Evolutionary conservation across 2,329 filamentous ascomycete genomes (phyloP), one percentile per base, ranked within the genome.

Genomic region (Aspergillus piperis): DNA sequence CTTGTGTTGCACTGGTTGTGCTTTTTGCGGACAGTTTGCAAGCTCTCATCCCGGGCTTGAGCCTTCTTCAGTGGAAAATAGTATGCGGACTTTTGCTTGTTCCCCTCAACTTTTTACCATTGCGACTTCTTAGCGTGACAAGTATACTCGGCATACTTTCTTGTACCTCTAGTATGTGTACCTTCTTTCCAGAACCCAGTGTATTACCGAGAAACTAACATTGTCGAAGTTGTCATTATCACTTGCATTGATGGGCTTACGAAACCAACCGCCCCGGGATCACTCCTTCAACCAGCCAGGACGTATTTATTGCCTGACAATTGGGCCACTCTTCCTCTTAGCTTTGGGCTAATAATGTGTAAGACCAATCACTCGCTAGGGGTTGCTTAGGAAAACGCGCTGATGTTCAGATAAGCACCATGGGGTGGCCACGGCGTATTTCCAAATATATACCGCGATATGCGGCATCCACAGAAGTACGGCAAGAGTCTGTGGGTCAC

Each of bases 1-100:
- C 92, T 21, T 96, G 91, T 71, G 93, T 98, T 30, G 94, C 94
- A 3, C 83, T 96, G 3, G 86, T 96, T 32, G 91, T 96, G 19
- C 84, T 97, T n/a, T 98, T 98, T 75, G 91, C 91, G 54, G 95
- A 98, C 77, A 96, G 91, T 48, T 83, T 98, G 68, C 81, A 91
- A 68, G 84, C 91, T 13, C 78, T 98, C 19, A 86, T 97, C 54
- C 90, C 92, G 0, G 87, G 85, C 0, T 78, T 90, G 64, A 86
- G 84, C 50, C 79, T 90, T 5, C 83, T 86, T 0, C 80, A 86
- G 62, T 98, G 94, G 93, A 98, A 98, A 78, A 81, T 94, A 32
- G 76, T 96, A 30, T 96, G 92, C 74, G 89, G 91, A 15, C 62
- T 91, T 17, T 80, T 96, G 57, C 81, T 98, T 66, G 81, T 96